phyloP scores from a whole-genome alignment of 805 yeast species.

The Limtongia smithiae region DNA sequence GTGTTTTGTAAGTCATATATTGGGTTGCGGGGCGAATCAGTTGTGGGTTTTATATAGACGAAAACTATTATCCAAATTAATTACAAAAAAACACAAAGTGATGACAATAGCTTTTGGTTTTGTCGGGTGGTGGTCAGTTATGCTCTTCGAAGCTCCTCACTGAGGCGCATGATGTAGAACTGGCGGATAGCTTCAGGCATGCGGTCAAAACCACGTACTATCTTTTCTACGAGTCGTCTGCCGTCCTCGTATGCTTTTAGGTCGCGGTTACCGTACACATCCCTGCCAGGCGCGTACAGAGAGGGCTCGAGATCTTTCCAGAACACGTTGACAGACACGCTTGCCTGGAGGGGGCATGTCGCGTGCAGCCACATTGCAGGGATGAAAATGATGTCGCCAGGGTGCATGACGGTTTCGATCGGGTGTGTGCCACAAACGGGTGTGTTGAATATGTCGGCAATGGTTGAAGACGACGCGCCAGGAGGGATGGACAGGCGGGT shows the following conservation, averaged over 20 bases:
- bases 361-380: conserved; percentile 44
- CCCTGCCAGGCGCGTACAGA: conserved; percentile 37
- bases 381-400: conserved; percentile 41
- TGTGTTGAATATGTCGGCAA: conserved; percentile 35
- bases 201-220: conserved; percentile 30
- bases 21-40: conserved; percentile 26
- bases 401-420: conserved; percentile 35
- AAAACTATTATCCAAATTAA: conserved; percentile 11
- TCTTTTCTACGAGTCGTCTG: conserved; percentile 30
- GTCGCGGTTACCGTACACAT: conserved; percentile 41
- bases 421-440: conserved; percentile 32
- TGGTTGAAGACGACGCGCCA: conserved; percentile 37
- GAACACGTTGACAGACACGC: conserved; percentile 39
- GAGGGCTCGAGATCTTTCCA: conserved; percentile 37
- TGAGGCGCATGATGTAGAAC: conserved; percentile 36
- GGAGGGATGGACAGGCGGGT: conserved; percentile 34
- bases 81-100: not conserved
- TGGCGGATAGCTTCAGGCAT: conserved; percentile 34
- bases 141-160: conserved; percentile 37
- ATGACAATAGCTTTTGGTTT: no score
- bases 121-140: no score
- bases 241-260: conserved; percentile 38
- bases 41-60: conserved; percentile 27
- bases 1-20: conserved; percentile 27
- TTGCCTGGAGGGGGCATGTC: conserved; percentile 35